A percentile compares a stretch with the other conserved stretches of the same genome.
These are phyloP conservation scores for Metschnikowia matae DNA, from an alignment of 805 yeast species.

Conservation along the genomic window DNA sequence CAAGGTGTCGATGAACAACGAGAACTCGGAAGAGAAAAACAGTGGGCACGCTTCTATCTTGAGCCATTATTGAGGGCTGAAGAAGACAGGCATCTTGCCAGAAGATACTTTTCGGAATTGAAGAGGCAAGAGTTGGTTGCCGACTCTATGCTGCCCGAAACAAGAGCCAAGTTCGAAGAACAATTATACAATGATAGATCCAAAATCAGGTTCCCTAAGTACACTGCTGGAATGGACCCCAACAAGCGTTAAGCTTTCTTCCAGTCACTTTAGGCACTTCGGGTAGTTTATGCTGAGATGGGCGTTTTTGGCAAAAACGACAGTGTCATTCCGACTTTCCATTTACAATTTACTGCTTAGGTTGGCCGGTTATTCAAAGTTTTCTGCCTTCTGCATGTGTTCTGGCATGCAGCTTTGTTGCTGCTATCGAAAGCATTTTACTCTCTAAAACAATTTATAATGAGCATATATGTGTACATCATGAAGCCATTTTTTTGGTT, in stretches of 20 bases:
- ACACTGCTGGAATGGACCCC: slow-evolving; percentile 38
- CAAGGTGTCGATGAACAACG: slow-evolving; percentile 70
- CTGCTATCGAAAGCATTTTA: not conserved
- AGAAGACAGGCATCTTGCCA: slow-evolving; percentile 70
- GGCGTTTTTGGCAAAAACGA: not conserved
- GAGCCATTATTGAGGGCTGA: slow-evolving; percentile 78
- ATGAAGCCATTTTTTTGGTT: not conserved
- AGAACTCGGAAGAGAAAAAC: slow-evolving; percentile 70
- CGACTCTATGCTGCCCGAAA: slow-evolving; percentile 39
- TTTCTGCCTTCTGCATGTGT: not conserved
- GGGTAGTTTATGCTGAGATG: slow-evolving; percentile 1
- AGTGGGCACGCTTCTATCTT: slow-evolving; percentile 71
- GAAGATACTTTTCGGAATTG: slow-evolving; percentile 63
- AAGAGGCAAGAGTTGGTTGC: slow-evolving; percentile 58
- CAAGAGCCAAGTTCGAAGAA: slow-evolving; percentile 38
- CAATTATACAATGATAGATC: slow-evolving; percentile 42
- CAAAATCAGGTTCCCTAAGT: slow-evolving; percentile 41
- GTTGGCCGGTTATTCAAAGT: not conserved
- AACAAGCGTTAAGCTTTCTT: slow-evolving; percentile 19
- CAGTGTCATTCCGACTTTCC: not conserved
- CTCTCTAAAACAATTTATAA: not conserved
- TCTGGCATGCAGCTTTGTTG: not conserved
- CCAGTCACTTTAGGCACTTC: not conserved
- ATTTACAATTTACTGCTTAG: not conserved
- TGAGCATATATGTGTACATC: not conserved